These are phyloP conservation scores for Cutaneotrichosporon sp. DNA, from an alignment of 1,284 basidiomycete species.

Conservation along the genomic window DNA sequence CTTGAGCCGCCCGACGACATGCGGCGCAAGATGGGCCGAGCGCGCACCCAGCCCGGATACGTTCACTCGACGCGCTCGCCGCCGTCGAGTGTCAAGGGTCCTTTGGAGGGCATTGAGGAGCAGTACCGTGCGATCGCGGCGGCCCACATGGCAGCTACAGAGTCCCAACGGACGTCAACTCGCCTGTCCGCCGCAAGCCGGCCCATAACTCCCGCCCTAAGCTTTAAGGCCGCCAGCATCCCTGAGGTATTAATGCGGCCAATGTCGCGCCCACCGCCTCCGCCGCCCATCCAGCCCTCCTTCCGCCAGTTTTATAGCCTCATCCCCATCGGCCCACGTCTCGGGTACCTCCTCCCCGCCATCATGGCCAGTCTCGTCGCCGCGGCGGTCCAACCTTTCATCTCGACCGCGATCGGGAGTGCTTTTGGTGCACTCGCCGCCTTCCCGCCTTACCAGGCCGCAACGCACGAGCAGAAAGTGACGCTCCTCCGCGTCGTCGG, in stretches of 20 bases:
- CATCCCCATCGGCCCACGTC: slow-evolving; percentile 60
- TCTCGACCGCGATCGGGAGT: slow-evolving; percentile 85
- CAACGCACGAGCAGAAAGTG: slow-evolving; percentile 56
- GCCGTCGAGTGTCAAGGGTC: neutral
- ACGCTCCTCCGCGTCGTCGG: slow-evolving; percentile 63
- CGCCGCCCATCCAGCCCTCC: slow-evolving; percentile 55
- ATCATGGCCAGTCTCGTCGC: slow-evolving; percentile 65
- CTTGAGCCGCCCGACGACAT: neutral
- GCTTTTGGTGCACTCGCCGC: slow-evolving; percentile 74
- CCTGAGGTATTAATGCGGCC: neutral
- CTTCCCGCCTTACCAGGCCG: slow-evolving; percentile 54
- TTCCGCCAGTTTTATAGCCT: slow-evolving; percentile 67
- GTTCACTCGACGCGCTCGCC: slow-evolving; percentile 7
- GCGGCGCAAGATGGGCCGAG: neutral
- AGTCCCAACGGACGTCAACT: neutral
- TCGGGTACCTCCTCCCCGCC: slow-evolving; percentile 68
- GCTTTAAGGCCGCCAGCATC: neutral
- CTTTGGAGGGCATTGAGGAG: neutral
- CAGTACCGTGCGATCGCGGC: neutral
- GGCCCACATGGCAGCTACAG: neutral
- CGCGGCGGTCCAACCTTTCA: slow-evolving; percentile 82
- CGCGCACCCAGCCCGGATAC: slow-evolving; percentile 6
- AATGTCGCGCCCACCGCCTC: neutral
- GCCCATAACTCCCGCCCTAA: neutral
- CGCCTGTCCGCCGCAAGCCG: neutral